Conservation (phyloP, 371 early-diverging fungal genomes). For the Basidiobolus meristosporus region DNA sequence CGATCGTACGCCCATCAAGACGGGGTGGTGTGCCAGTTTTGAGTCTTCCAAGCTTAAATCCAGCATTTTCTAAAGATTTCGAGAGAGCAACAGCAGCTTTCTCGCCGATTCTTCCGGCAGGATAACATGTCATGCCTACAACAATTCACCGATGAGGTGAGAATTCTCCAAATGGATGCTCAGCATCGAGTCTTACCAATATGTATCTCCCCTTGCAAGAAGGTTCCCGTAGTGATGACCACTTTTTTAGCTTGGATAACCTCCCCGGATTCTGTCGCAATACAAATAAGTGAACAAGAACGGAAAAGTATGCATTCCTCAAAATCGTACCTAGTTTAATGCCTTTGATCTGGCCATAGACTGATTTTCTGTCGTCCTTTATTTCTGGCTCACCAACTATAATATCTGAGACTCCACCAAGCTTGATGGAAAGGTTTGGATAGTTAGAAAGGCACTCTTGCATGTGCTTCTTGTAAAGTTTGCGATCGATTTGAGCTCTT, state of each 20-base stretch:
- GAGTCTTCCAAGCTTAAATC: constrained; percentile 51
- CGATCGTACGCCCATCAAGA: constrained; percentile 50
- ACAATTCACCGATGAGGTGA: neutral
- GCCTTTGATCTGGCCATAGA: constrained; percentile 14
- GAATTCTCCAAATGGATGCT: neutral
- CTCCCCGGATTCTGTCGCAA: constrained; percentile 30
- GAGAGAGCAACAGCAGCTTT: constrained; percentile 58
- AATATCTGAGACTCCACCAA: constrained; percentile 58
- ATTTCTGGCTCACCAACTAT: constrained; percentile 20
- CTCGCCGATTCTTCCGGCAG: constrained; percentile 62
- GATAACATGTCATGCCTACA: constrained; percentile 41
- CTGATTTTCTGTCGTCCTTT: constrained; percentile 2
- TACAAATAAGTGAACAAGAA: too few species aligned
- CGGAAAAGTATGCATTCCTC: neutral
- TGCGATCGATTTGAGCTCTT: constrained; percentile 68
- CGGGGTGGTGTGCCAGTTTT: constrained; percentile 79
- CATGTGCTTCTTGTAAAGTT: constrained; percentile 55
- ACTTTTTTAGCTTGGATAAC: constrained; percentile 46
- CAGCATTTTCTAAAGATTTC: constrained; percentile 47
- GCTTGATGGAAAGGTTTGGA: constrained; percentile 43
- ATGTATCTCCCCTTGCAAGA: constrained; percentile 69
- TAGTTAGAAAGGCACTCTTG: constrained; percentile 35
- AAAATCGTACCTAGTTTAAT: constrained; percentile 13
- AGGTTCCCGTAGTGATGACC: constrained; percentile 72
- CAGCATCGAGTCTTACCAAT: constrained; percentile 15